These are phyloP conservation scores for Oxytropis ochrocephala DNA, from an alignment of 306 rosid species.

Conservation along the genomic window DNA sequence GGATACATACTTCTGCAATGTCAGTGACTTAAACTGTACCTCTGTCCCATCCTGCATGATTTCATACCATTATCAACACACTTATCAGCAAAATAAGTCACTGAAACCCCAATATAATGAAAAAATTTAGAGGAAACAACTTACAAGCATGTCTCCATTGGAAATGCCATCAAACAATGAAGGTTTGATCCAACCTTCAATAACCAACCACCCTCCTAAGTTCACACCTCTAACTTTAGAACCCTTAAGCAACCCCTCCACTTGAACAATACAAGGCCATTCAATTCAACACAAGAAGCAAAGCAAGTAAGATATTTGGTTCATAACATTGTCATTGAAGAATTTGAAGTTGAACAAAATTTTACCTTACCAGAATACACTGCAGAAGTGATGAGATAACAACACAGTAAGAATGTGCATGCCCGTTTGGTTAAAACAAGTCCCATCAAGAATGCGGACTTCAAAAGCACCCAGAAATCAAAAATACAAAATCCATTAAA, in stretches of 20 bases:
- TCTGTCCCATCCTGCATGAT: constrained; percentile 67
- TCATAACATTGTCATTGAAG: background rate
- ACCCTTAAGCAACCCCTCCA: constrained; percentile 62
- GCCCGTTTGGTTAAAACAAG: constrained; percentile 59
- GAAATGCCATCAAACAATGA: constrained; percentile 89
- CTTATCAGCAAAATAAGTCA: constrained; percentile 8
- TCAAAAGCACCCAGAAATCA: constrained; percentile 32
- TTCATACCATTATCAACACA: constrained; percentile 1
- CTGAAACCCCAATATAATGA: background rate
- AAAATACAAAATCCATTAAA: constrained; percentile 38
- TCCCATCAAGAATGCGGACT: constrained; percentile 63
- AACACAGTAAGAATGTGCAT: constrained; percentile 46
- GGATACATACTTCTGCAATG: constrained; percentile 63
- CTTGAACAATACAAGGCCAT: constrained; percentile 25
- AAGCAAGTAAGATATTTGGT: background rate
- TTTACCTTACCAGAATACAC: constrained; percentile 65
- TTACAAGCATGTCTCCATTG: constrained; percentile 91
- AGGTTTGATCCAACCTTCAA: constrained; percentile 98
- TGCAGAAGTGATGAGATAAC: constrained; percentile 39
- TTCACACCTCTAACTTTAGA: constrained; percentile 80
- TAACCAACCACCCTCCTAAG: constrained; percentile 93
- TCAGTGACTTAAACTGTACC: constrained; percentile 78
- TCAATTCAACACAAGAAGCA: constrained; percentile 13
- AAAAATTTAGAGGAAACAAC: constrained; percentile 2
- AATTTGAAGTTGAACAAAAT: constrained; percentile 8